These are phyloP conservation scores for Eleusine coracana DNA, from an alignment of 176 grass and related monocot genomes.

Conservation along the genomic window DNA sequence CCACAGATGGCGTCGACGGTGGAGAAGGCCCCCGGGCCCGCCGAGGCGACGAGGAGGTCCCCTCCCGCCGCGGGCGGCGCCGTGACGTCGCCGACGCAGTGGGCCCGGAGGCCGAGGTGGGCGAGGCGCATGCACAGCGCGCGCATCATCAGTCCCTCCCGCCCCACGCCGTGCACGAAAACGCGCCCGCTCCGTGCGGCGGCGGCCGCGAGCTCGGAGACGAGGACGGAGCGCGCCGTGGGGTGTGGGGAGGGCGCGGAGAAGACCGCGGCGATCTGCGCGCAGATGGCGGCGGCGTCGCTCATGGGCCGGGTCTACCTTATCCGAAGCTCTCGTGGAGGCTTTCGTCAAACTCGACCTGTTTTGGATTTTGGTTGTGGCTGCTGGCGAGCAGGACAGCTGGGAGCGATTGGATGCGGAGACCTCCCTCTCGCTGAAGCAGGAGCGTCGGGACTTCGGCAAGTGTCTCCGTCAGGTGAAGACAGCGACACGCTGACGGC, in stretches of 20 bases:
- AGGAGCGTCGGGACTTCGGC: not conserved
- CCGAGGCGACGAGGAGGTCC: slow-evolving; percentile 80
- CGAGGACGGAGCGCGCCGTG: slow-evolving; percentile 41
- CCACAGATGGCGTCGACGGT: slow-evolving; percentile 88
- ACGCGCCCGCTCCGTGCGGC: slow-evolving; percentile 37
- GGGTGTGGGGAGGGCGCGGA: slow-evolving; percentile 32
- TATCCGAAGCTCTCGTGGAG: slow-evolving; percentile 32
- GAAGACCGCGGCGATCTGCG: slow-evolving; percentile 77
- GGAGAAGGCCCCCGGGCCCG: slow-evolving; percentile 77
- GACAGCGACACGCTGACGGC: not conserved
- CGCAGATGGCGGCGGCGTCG: slow-evolving; percentile 58
- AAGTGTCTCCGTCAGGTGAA: not conserved
- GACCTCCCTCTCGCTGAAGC: not conserved
- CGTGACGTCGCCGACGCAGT: slow-evolving; percentile 78
- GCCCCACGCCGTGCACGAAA: slow-evolving; percentile 91
- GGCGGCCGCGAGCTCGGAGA: slow-evolving; percentile 39
- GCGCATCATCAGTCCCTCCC: slow-evolving; percentile 95
- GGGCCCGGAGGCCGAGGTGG: slow-evolving; percentile 70
- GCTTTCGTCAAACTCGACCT: slow-evolving; percentile 24
- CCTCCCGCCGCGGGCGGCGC: slow-evolving; percentile 39
- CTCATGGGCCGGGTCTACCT: slow-evolving; percentile 35
- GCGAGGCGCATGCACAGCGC: slow-evolving; percentile 94
- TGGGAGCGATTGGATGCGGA: not conserved
- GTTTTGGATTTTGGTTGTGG: not conserved
- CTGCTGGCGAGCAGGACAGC: not conserved